These are phyloP conservation scores for Alternaria angustiovoidea DNA, from an alignment of 2,329 filamentous ascomycete species.

Conservation along the genomic window DNA sequence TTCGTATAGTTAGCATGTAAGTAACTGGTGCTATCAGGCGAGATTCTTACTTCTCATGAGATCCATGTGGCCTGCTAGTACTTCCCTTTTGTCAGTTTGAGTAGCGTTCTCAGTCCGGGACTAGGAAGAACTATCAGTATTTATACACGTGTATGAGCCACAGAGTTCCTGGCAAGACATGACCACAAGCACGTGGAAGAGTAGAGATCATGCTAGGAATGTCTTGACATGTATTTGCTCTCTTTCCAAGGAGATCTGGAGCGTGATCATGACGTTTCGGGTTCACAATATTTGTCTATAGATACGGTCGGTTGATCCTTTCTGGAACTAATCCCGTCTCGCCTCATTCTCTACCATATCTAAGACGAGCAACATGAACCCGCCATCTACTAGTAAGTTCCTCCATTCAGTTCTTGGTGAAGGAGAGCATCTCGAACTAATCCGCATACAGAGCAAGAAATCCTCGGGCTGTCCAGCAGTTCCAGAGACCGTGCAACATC, in stretches of 20 bases:
- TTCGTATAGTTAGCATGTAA: background rate
- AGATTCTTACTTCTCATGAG: background rate
- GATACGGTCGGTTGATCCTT: background rate
- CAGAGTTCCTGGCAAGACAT: background rate
- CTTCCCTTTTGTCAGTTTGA: background rate
- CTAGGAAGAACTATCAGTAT: background rate
- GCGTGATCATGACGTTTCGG: background rate
- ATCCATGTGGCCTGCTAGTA: background rate
- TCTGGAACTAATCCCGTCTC: background rate
- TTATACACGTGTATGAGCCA: background rate
- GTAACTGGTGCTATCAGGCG: background rate
- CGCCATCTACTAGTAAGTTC: background rate
- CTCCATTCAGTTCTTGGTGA: no score
- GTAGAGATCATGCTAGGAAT: background rate
- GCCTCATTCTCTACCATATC: background rate
- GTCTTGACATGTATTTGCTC: background rate
- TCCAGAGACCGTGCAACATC: no score
- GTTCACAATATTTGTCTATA: background rate
- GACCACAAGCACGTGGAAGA: background rate
- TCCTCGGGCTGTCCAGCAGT: background rate
- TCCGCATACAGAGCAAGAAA: background rate
- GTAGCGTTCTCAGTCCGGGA: no score
- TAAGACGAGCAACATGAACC: background rate
- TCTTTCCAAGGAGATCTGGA: background rate
- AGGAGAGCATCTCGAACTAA: background rate